These are phyloP conservation scores for Lasiosphaeria hispida DNA, from an alignment of 495 filamentous ascomycete species.

Conservation along the genomic window DNA sequence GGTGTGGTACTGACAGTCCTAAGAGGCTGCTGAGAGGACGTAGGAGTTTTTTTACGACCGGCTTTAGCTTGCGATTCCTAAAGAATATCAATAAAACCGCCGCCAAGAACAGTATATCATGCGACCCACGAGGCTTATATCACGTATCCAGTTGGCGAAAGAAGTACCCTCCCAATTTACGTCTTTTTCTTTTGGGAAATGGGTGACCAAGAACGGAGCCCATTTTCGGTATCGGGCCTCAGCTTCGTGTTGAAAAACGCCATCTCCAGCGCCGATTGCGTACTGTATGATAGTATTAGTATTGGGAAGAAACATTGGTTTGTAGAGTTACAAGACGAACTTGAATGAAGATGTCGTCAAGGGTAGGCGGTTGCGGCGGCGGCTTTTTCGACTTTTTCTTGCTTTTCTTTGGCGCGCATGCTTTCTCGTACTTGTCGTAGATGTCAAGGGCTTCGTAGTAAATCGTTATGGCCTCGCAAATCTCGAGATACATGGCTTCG, in stretches of 20 bases:
- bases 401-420: slow-evolving; percentile 30
- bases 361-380: slow-evolving; percentile 7
- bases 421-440: slow-evolving; percentile 30
- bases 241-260: slow-evolving; percentile 39
- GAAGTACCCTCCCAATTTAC: slow-evolving; percentile 33
- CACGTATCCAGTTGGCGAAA: slow-evolving; percentile 37
- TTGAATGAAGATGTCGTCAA: slow-evolving; percentile 39
- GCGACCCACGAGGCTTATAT: slow-evolving; percentile 32
- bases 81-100: neutral
- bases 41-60: neutral
- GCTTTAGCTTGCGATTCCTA: neutral
- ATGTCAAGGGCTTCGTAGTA: slow-evolving; percentile 59
- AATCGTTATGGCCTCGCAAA: slow-evolving; percentile 67
- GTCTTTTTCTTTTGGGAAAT: slow-evolving; percentile 38
- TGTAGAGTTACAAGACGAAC: slow-evolving; percentile 28
- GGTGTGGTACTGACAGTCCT: neutral
- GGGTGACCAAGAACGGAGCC: slow-evolving; percentile 39
- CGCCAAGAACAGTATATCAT: neutral
- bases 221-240: slow-evolving; percentile 35
- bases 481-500: slow-evolving; percentile 57
- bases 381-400: slow-evolving; percentile 28
- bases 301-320: neutral
- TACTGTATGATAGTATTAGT: slow-evolving; percentile 31
- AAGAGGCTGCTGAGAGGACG: neutral
- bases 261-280: slow-evolving; percentile 41